Conservation (phyloP, 1,284 basidiomycete species). For the Violaceomyces palustris region DNA sequence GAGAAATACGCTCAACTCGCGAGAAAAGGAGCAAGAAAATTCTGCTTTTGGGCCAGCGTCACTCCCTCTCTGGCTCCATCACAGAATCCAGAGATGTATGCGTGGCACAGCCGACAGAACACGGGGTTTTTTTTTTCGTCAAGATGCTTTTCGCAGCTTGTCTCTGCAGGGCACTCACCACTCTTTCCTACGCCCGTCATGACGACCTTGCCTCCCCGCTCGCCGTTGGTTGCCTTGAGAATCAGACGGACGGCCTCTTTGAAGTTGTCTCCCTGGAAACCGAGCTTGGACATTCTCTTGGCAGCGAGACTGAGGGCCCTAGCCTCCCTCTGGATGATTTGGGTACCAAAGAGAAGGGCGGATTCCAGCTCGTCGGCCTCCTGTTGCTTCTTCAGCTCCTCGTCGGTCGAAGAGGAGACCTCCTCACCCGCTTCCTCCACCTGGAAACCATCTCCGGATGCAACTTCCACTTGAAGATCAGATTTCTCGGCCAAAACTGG, state of each 20-base stretch:
- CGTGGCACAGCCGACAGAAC: too few species aligned
- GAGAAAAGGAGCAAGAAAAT: too few species aligned
- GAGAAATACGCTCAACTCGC: too few species aligned
- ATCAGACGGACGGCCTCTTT: constrained; percentile 29
- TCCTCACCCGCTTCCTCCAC: too few species aligned
- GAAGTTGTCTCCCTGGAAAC: constrained; percentile 21
- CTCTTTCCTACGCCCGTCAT: constrained; percentile 54
- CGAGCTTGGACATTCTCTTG: constrained; percentile 17
- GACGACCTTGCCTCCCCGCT: constrained; percentile 51
- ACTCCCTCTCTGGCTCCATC: too few species aligned
- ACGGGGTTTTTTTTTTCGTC: constrained; percentile 1
- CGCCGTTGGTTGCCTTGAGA: constrained; percentile 22
- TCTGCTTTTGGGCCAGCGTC: too few species aligned
- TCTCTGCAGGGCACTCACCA: constrained; percentile 35
- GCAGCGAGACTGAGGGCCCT: constrained; percentile 26
- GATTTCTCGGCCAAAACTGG: too few species aligned
- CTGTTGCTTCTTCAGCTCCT: not conserved
- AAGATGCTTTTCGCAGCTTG: not conserved
- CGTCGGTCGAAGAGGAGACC: too few species aligned
- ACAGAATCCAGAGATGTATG: too few species aligned
- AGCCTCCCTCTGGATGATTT: constrained; percentile 27
- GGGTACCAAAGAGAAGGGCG: constrained; percentile 16
- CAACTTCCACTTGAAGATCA: too few species aligned
- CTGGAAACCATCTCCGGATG: too few species aligned
- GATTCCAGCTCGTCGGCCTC: constrained; percentile 22